phyloP scores from a whole-genome alignment of 1,284 basidiomycete species.

The Jaminaea rosea region DNA sequence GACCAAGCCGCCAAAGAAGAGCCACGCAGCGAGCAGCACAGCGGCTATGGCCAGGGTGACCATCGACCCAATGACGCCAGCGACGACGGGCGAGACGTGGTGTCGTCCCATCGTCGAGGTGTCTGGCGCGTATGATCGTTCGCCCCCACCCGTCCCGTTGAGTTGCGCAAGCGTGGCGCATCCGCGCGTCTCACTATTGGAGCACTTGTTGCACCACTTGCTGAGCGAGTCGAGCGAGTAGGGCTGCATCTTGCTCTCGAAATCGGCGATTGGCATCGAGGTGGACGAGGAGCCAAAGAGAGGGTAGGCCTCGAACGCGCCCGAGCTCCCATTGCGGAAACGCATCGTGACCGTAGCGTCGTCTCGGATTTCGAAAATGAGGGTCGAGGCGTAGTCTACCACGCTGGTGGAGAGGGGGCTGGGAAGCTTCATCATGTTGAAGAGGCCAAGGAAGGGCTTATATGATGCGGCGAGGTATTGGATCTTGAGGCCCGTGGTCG shows the following conservation, averaged over 20 bases:
- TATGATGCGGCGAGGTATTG: constrained; percentile 65
- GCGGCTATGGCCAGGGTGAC: constrained; percentile 28
- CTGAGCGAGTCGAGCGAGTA: constrained; percentile 46
- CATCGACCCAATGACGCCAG: constrained; percentile 33
- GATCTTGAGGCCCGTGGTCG: constrained; percentile 67
- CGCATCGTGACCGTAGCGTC: constrained; percentile 58
- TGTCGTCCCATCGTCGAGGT: constrained; percentile 29
- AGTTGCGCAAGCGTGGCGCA: constrained; percentile 26
- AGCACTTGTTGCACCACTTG: constrained; percentile 49
- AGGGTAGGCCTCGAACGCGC: constrained; percentile 27
- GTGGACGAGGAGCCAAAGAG: constrained; percentile 49
- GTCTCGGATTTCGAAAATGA: constrained; percentile 62
- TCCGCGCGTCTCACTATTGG: constrained; percentile 23
- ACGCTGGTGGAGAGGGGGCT: constrained; percentile 15
- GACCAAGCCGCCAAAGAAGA: constrained; percentile 1
- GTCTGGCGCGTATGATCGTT: constrained; percentile 12
- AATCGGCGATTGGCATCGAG: constrained; percentile 62
- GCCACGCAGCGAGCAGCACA: constrained; percentile 9
- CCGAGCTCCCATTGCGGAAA: constrained; percentile 70
- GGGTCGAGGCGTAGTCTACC: constrained; percentile 69
- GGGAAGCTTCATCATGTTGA: constrained; percentile 55
- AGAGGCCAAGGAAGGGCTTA: constrained; percentile 78
- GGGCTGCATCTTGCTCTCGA: constrained; percentile 63
- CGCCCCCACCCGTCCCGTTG: constrained; percentile 33
- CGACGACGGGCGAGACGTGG: constrained; percentile 31